Conservation (phyloP, 768 basidiomycete species). For the Termitomyces sp. region DNA sequence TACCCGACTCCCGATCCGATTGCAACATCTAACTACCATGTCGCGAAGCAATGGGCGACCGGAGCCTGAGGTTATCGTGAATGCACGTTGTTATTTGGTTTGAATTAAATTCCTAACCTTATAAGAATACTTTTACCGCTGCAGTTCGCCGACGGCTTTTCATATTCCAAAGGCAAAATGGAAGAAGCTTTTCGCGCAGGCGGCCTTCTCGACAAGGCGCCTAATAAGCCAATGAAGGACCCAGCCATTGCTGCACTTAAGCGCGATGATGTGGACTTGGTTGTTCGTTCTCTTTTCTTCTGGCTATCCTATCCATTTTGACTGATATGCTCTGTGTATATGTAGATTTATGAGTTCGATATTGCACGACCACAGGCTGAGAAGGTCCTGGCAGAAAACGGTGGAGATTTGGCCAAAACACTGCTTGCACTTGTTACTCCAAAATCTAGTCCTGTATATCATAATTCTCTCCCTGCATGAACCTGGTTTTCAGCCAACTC, state of each 20-base stretch:
- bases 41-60: slow-evolving; percentile 20
- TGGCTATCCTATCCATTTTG: neutral
- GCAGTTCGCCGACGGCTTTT: slow-evolving; percentile 61
- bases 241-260: slow-evolving; percentile 33
- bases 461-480: neutral
- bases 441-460: neutral
- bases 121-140: neutral
- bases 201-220: slow-evolving; percentile 51
- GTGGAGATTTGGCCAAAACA: slow-evolving; percentile 48
- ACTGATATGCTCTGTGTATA: slow-evolving; percentile 15
- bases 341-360: slow-evolving; percentile 61
- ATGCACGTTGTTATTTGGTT: slow-evolving; percentile 34
- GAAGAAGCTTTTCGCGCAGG: slow-evolving; percentile 59
- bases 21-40: slow-evolving; percentile 5
- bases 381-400: slow-evolving; percentile 47
- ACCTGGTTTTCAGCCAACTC: neutral
- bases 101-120: neutral
- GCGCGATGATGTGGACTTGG: slow-evolving; percentile 59
- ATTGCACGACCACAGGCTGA: slow-evolving; percentile 55
- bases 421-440: slow-evolving; percentile 35
- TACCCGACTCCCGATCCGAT: slow-evolving; percentile 7
- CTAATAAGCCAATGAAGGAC: slow-evolving; percentile 43
- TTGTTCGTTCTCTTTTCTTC: slow-evolving; percentile 35
- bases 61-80: slow-evolving; percentile 45
- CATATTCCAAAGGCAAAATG: slow-evolving; percentile 63